Evolutionary conservation across 2,329 filamentous ascomycete species (phyloP).

Genomic region (Aspergillus floridensis): DNA sequence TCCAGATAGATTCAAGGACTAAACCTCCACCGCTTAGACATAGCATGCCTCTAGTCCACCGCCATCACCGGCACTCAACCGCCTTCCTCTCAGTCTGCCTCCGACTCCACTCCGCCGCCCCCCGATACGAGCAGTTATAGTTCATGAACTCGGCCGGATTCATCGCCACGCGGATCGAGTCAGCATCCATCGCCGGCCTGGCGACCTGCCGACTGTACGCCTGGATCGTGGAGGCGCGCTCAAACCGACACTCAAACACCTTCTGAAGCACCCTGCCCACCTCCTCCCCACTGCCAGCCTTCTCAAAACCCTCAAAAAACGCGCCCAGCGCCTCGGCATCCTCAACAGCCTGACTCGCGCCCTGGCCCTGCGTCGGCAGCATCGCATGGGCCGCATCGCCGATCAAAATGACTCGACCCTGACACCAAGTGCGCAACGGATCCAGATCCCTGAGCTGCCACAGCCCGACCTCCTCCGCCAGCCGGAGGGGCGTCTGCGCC

Average conservation of each 20-base stretch:
- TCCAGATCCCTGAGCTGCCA: constrained; percentile 27
- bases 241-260: constrained; percentile 6
- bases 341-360: constrained; percentile 44
- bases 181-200: neutral
- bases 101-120: constrained; percentile 12
- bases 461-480: constrained; percentile 17
- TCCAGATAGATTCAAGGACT: no score
- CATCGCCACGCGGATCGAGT: constrained; percentile 27
- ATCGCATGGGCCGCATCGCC: constrained; percentile 42
- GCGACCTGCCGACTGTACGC: constrained; percentile 11
- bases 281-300: neutral
- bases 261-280: neutral
- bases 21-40: no score
- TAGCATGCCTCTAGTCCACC: no score
- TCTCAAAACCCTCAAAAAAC: neutral
- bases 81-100: neutral
- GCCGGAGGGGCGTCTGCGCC: neutral
- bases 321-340: constrained; percentile 35
- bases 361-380: constrained; percentile 46
- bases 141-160: constrained; percentile 23
- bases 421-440: constrained; percentile 13
- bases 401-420: constrained; percentile 29
- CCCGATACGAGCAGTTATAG: constrained; percentile 18
- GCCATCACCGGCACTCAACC: no score
- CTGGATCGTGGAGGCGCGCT: constrained; percentile 6